Conservation (phyloP, 2,329 filamentous ascomycete species). For the Neopestalotiopsis sp. region DNA sequence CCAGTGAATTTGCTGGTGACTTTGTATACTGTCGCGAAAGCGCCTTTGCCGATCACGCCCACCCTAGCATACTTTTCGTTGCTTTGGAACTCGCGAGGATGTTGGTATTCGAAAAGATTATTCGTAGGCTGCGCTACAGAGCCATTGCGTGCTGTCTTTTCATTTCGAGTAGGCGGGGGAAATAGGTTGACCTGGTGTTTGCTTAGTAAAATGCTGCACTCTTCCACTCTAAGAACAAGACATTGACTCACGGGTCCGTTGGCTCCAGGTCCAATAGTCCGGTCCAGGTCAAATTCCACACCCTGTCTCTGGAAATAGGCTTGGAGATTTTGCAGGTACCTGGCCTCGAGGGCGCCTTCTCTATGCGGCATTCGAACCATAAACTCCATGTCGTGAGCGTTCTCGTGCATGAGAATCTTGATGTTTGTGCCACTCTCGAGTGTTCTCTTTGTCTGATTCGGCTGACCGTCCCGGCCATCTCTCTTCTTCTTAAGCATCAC, state of each 20-base stretch:
- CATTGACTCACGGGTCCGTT: constrained; percentile 49
- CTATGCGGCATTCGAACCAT: constrained; percentile 83
- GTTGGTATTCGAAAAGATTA: constrained; percentile 30
- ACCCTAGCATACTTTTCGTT: constrained; percentile 84
- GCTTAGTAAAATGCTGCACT: constrained; percentile 21
- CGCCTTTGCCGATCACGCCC: constrained; percentile 84
- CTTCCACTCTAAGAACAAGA: background rate
- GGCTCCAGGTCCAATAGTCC: constrained; percentile 52
- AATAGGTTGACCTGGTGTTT: constrained; percentile 35
- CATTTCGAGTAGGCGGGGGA: constrained; percentile 22
- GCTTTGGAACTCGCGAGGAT: constrained; percentile 77
- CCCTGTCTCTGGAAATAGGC: constrained; percentile 61
- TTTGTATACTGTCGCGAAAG: constrained; percentile 93
- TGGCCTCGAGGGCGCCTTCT: constrained; percentile 66
- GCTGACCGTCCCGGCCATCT: constrained; percentile 33
- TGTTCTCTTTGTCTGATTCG: constrained; percentile 58
- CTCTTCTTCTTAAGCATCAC: constrained; percentile 61
- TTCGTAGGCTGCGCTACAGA: background rate
- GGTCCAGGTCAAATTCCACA: constrained; percentile 38
- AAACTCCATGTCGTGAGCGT: constrained; percentile 71
- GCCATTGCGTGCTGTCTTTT: constrained; percentile 16
- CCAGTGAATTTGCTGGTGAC: constrained; percentile 87
- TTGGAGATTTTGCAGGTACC: constrained; percentile 72
- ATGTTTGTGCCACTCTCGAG: constrained; percentile 76
- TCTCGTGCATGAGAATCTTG: constrained; percentile 64